Conservation (phyloP, 2,329 filamentous ascomycete genomes). For the Colletotrichum sp. region DNA sequence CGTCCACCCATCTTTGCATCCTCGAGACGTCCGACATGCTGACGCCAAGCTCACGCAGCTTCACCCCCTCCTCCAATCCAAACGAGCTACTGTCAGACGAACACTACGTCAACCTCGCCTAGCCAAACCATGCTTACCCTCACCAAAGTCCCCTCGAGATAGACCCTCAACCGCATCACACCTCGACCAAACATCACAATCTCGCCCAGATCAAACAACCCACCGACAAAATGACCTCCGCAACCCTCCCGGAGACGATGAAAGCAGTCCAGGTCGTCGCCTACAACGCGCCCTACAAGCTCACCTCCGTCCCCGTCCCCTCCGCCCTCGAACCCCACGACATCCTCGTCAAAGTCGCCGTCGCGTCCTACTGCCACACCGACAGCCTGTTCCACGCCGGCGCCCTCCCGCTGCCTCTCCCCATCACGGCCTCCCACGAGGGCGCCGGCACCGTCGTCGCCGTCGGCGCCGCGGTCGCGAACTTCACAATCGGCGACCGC, state of each 20-base stretch:
- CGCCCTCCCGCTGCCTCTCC: conserved; percentile 51
- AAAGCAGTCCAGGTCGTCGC: conserved; percentile 35
- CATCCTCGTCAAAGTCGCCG: conserved; percentile 64
- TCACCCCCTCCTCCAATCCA: neutral
- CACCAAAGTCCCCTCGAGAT: neutral
- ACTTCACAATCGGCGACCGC: conserved; percentile 55
- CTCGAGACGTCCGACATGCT: neutral
- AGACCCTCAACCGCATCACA: neutral
- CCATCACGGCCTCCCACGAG: conserved; percentile 62
- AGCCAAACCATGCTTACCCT: neutral
- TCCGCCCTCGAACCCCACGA: conserved; percentile 51
- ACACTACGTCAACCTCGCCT: neutral
- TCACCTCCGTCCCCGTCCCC: conserved; percentile 55
- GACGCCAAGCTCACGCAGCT: neutral
- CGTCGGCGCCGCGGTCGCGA: conserved; percentile 42
- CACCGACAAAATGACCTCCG: neutral
- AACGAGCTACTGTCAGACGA: neutral
- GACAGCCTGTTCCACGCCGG: conserved; percentile 61
- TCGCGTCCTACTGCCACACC: conserved; percentile 67
- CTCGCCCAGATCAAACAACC: neutral
- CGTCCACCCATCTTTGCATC: neutral
- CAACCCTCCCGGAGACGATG: conserved; percentile 29
- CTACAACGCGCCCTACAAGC: conserved; percentile 60
- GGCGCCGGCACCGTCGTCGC: conserved; percentile 60
- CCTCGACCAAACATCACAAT: neutral